Evolutionary conservation across 441 rosid genomes (phyloP).

Genomic region (Codiaeum variegatum): DNA sequence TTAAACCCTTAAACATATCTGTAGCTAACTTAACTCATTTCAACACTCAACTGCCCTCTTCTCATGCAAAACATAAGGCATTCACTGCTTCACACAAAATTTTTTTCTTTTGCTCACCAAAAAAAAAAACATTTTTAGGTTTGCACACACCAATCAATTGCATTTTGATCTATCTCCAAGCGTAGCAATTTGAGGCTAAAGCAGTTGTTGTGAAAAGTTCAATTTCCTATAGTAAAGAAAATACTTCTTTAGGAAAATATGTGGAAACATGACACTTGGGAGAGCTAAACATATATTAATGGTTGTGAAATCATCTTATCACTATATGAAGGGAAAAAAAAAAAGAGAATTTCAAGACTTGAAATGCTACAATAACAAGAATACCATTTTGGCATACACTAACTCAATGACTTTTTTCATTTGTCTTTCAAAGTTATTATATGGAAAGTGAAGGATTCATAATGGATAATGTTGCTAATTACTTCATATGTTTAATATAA

Average conservation of each 20-base stretch:
- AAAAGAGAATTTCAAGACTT: conserved; percentile 70
- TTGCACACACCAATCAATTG: conserved; percentile 94
- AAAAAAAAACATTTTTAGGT: conserved; percentile 83
- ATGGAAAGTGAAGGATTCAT: background rate
- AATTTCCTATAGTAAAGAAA: conserved; percentile 70
- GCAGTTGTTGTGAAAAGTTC: conserved; percentile 95
- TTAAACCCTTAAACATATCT: too few relatives aligned
- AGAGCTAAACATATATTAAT: conserved; percentile 93
- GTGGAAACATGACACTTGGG: conserved; percentile 99
- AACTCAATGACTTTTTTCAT: conserved; percentile 1
- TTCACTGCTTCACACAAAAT: too few relatives aligned
- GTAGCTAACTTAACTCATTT: too few relatives aligned
- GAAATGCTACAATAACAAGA: conserved; percentile 54
- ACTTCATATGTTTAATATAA: conserved; percentile 9
- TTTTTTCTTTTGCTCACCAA: too few relatives aligned
- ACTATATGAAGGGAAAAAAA: conserved; percentile 80
- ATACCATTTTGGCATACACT: conserved; percentile 72
- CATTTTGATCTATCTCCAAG: conserved; percentile 87
- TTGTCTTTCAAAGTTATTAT: background rate
- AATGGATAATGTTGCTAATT: conserved; percentile 13
- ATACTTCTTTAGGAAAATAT: conserved; percentile 72
- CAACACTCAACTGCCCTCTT: too few relatives aligned
- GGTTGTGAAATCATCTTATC: conserved; percentile 91
- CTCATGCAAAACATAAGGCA: too few relatives aligned
- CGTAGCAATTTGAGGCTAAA: conserved; percentile 87